These are phyloP conservation scores for Pichia sp. DNA, from an alignment of 1,139 yeast species.

Conservation along the genomic window DNA sequence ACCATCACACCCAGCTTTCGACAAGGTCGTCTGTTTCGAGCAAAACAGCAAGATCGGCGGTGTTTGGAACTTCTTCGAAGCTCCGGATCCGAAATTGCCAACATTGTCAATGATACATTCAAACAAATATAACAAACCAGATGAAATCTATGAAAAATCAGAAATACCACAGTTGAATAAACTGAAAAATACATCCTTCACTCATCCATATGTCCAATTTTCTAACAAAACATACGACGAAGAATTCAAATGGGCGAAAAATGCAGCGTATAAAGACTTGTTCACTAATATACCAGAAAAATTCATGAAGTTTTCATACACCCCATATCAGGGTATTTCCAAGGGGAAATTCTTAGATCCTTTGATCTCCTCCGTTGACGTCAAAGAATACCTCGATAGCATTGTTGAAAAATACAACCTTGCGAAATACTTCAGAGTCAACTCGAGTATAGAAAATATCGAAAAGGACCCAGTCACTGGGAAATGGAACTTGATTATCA, in stretches of 20 bases:
- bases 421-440: slow-evolving; percentile 37
- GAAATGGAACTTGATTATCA: slow-evolving; percentile 20
- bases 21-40: slow-evolving; percentile 39
- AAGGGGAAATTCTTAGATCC: slow-evolving; percentile 19
- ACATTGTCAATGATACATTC: slow-evolving; percentile 5
- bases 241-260: slow-evolving; percentile 21
- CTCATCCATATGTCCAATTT: slow-evolving; percentile 14
- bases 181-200: slow-evolving; percentile 10
- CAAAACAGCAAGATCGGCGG: slow-evolving; percentile 45
- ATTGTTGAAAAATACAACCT: slow-evolving; percentile 35
- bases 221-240: slow-evolving; percentile 10
- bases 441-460: slow-evolving; percentile 35
- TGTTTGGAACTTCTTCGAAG: slow-evolving; percentile 36
- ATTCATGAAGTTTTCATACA: slow-evolving; percentile 43
- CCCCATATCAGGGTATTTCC: slow-evolving; percentile 9
- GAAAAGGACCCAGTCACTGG: slow-evolving; percentile 31
- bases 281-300: slow-evolving; percentile 49
- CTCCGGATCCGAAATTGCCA: slow-evolving; percentile 32
- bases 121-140: slow-evolving; percentile 14
- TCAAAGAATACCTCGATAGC: slow-evolving; percentile 32
- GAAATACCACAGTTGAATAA: slow-evolving; percentile 3
- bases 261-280: slow-evolving; percentile 39
- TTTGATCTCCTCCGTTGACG: slow-evolving; percentile 37
- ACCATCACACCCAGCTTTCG: slow-evolving; percentile 34
- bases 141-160: slow-evolving; percentile 17